These are phyloP conservation scores for Metschnikowia bowlesiae DNA, from an alignment of 805 yeast species.

Conservation along the genomic window DNA sequence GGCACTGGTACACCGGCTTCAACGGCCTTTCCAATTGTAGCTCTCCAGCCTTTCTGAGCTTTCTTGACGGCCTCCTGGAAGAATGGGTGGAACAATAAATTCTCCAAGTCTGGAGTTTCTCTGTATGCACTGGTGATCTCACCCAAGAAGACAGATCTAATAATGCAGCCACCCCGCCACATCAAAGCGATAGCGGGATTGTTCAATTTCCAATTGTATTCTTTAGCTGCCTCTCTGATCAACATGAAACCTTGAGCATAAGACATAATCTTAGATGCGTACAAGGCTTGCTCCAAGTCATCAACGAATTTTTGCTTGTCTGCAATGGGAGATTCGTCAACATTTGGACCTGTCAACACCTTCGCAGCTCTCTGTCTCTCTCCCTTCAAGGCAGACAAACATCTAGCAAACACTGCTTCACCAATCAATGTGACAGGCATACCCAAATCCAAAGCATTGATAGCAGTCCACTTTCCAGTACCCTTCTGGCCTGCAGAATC, in stretches of 20 bases:
- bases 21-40: conserved; percentile 72
- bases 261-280: conserved; percentile 97
- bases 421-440: conserved; percentile 98
- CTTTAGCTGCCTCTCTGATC: conserved; percentile 96
- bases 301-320: conserved; percentile 84
- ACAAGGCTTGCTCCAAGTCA: conserved; percentile 94
- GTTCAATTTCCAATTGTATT: conserved; percentile 95
- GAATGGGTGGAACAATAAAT: conserved; percentile 93
- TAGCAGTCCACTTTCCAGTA: conserved; percentile 99
- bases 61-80: conserved; percentile 84
- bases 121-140: conserved; percentile 97
- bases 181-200: conserved; percentile 97
- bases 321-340: conserved; percentile 54
- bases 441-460: conserved; percentile 95
- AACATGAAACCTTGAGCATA: conserved; percentile 99
- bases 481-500: conserved; percentile 99
- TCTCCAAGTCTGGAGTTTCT: conserved; percentile 87
- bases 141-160: conserved; percentile 96
- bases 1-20: conserved; percentile 94
- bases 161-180: conserved; percentile 99
- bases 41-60: conserved; percentile 97
- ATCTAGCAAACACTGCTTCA: conserved; percentile 97
- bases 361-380: conserved; percentile 88
- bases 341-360: conserved; percentile 72
- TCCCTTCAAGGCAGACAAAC: conserved; percentile 84